phyloP scores from a whole-genome alignment of 768 basidiomycete species.

The Leccinum barrowsii region DNA sequence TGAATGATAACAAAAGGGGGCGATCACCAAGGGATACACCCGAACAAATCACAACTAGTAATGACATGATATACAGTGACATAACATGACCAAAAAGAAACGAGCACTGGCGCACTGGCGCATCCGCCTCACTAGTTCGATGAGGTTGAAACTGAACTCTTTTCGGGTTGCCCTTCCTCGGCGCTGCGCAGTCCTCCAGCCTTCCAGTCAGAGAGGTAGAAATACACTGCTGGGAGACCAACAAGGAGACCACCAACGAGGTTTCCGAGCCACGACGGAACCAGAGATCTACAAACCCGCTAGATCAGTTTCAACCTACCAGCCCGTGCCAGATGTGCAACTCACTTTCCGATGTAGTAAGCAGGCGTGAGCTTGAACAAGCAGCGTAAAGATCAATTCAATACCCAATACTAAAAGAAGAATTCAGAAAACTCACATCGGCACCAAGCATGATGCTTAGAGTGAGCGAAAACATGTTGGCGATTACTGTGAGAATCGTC shows the following conservation, averaged over 20 bases:
- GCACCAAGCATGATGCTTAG: conserved; percentile 70
- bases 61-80: background rate
- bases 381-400: background rate
- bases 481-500: conserved; percentile 44
- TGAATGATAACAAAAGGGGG: background rate
- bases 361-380: conserved; percentile 27
- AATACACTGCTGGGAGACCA: conserved; percentile 60
- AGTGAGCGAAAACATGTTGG: conserved; percentile 75
- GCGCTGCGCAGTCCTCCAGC: conserved; percentile 36
- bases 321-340: background rate
- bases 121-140: background rate
- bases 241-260: conserved; percentile 63
- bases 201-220: conserved; percentile 54
- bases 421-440: conserved; percentile 40
- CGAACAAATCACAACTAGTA: background rate
- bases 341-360: conserved; percentile 66
- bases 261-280: conserved; percentile 66
- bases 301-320: background rate
- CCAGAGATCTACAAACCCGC: conserved; percentile 45
- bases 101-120: too few relatives aligned
- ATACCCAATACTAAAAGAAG: background rate
- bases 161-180: conserved; percentile 35
- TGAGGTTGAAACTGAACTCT: conserved; percentile 6
- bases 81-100: background rate
- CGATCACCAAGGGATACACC: background rate